These are phyloP conservation scores for Mortierella claussenii DNA, from an alignment of 192 early-diverging fungal species.

Conservation along the genomic window DNA sequence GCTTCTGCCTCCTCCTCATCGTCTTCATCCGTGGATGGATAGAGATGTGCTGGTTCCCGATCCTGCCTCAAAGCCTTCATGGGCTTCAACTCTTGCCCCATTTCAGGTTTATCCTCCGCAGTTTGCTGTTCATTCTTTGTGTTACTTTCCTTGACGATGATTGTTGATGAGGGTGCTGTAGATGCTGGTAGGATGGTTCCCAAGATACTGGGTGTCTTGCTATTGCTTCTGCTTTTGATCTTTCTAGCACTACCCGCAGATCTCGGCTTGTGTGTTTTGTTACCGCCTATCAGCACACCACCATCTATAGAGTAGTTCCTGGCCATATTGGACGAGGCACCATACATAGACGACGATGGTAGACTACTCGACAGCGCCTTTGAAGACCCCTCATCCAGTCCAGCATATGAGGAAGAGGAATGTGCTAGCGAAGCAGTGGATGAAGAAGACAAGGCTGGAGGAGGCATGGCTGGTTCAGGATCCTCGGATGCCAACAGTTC, in stretches of 20 bases:
- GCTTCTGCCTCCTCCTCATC: not conserved
- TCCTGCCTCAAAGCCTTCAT: slow-evolving; percentile 21
- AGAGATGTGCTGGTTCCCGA: slow-evolving; percentile 3
- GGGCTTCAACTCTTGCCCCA: slow-evolving; percentile 25
- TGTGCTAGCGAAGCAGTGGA: not conserved
- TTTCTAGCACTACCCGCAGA: no score
- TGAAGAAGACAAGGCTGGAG: slow-evolving; percentile 3
- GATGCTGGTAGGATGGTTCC: not conserved
- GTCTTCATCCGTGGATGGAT: slow-evolving; percentile 28
- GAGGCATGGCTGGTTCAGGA: not conserved
- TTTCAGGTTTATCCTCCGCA: not conserved
- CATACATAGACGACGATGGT: no score
- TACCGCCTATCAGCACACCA: no score
- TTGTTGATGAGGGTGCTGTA: not conserved
- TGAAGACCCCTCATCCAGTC: not conserved
- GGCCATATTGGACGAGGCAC: no score
- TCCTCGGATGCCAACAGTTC: slow-evolving; percentile 30
- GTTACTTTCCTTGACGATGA: not conserved
- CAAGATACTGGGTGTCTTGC: not conserved
- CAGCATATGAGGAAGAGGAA: not conserved
- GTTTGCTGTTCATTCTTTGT: no score
- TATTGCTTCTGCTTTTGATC: not conserved
- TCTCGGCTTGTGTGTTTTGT: no score
- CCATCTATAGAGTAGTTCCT: no score
- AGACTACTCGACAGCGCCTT: slow-evolving; percentile 8